phyloP scores from a whole-genome alignment of 495 filamentous ascomycete species.

The Penicillium taxi region DNA sequence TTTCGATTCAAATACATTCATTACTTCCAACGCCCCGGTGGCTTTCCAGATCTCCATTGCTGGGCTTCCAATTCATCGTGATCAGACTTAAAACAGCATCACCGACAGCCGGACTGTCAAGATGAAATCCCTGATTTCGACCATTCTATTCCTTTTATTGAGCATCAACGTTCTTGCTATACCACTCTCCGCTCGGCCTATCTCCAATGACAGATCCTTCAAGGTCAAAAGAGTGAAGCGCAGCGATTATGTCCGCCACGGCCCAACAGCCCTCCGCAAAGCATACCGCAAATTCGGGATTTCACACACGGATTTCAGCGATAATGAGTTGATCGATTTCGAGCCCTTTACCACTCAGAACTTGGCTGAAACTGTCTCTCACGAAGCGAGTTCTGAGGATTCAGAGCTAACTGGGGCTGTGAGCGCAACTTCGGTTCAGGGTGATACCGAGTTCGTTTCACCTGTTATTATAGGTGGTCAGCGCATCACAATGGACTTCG shows the following conservation, averaged over 20 bases:
- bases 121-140: conserved; percentile 27
- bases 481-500: conserved; percentile 67
- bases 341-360: conserved; percentile 14
- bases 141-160: conserved; percentile 24
- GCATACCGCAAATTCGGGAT: conserved; percentile 59
- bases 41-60: not conserved
- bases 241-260: conserved; percentile 43
- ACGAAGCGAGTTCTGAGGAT: conserved; percentile 9
- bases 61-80: not conserved
- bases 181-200: conserved; percentile 7
- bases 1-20: too few species aligned
- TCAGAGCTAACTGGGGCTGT: conserved; percentile 47
- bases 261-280: conserved; percentile 50
- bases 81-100: too few species aligned
- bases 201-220: conserved; percentile 38
- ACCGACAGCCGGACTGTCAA: conserved; percentile 10
- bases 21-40: not conserved
- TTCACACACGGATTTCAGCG: conserved; percentile 10
- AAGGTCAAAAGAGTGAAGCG: conserved; percentile 53
- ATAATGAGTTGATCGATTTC: conserved; percentile 27
- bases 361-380: conserved; percentile 8
- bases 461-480: conserved; percentile 68
- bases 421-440: conserved; percentile 49
- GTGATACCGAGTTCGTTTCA: conserved; percentile 62
- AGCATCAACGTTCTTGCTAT: conserved; percentile 34